Evolutionary conservation across 164 flowering plant genomes (phyloP).

Genomic region (Annona squamosa): DNA sequence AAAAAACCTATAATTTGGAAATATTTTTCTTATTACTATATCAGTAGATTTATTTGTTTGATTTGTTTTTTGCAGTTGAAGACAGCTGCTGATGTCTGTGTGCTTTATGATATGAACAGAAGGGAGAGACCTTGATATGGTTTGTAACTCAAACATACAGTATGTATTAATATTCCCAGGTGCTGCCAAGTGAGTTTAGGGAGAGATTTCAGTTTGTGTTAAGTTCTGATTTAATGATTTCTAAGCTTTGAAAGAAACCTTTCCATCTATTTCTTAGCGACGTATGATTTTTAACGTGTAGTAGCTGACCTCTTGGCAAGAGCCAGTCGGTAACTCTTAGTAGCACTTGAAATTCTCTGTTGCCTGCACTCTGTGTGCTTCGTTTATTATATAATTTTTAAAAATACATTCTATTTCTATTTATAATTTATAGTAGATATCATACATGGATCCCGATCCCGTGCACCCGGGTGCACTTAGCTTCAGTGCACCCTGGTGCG

Average conservation of each 20-base stretch:
- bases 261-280: not conserved
- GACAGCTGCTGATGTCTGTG: conserved; percentile 55
- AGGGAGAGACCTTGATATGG: conserved; percentile 29
- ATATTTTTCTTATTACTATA: too few species aligned
- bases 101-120: conserved; percentile 47
- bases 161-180: not conserved
- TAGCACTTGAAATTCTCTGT: too few species aligned
- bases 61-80: conserved; percentile 50
- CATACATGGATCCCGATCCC: too few species aligned
- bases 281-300: not conserved
- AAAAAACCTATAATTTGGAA: too few species aligned
- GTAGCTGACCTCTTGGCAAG: not conserved
- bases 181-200: not conserved
- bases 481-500: too few species aligned
- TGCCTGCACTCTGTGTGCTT: too few species aligned
- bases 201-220: not conserved
- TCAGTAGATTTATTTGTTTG: not conserved
- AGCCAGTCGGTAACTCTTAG: too few species aligned
- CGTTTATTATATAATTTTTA: too few species aligned
- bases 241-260: not conserved
- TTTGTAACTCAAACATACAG: not conserved
- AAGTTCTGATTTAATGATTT: not conserved
- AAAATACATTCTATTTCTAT: too few species aligned
- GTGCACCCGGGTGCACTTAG: too few species aligned
- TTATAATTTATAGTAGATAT: too few species aligned